Evolutionary conservation across 495 filamentous ascomycete species (phyloP).

Genomic region (Eremomyces bilateralis): DNA sequence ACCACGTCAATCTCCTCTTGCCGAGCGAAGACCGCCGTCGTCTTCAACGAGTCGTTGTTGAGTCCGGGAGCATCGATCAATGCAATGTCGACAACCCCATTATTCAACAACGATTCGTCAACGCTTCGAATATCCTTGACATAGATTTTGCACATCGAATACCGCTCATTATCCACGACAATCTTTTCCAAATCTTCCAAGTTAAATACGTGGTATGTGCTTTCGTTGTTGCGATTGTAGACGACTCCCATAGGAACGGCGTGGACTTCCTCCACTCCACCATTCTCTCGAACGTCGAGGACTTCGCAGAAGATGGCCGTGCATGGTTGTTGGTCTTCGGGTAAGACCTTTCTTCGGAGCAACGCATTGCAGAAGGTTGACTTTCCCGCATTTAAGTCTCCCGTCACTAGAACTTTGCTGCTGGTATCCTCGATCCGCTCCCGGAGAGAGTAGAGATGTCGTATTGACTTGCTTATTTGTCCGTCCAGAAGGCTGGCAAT

Average conservation of each 20-base stretch:
- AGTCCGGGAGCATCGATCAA: conserved; percentile 91
- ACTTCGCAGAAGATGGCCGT: conserved; percentile 98
- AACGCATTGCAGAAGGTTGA: conserved; percentile 97
- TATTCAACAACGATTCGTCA: conserved; percentile 86
- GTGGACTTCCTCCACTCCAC: conserved; percentile 81
- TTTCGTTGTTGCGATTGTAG: conserved; percentile 82
- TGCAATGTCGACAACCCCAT: conserved; percentile 93
- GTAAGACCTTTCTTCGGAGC: conserved; percentile 73
- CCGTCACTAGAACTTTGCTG: conserved; percentile 94
- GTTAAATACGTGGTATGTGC: conserved; percentile 70
- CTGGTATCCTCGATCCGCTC: conserved; percentile 94
- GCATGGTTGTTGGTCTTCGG: conserved; percentile 96
- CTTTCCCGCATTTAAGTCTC: conserved; percentile 92
- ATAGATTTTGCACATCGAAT: conserved; percentile 92
- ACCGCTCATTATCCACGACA: conserved; percentile 66
- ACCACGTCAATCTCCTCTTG: conserved; percentile 99
- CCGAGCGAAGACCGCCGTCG: conserved; percentile 84
- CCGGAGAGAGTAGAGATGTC: conserved; percentile 64
- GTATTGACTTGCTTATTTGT: conserved; percentile 79
- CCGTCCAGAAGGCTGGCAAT: conserved; percentile 80
- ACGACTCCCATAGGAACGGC: conserved; percentile 47
- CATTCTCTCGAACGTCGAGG: conserved; percentile 75
- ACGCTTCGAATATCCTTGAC: conserved; percentile 79
- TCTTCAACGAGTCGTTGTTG: conserved; percentile 89
- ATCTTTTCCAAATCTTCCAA: conserved; percentile 65